phyloP scores from a whole-genome alignment of 371 early-diverging fungal genomes.

The Lichtheimia hyalospora region DNA sequence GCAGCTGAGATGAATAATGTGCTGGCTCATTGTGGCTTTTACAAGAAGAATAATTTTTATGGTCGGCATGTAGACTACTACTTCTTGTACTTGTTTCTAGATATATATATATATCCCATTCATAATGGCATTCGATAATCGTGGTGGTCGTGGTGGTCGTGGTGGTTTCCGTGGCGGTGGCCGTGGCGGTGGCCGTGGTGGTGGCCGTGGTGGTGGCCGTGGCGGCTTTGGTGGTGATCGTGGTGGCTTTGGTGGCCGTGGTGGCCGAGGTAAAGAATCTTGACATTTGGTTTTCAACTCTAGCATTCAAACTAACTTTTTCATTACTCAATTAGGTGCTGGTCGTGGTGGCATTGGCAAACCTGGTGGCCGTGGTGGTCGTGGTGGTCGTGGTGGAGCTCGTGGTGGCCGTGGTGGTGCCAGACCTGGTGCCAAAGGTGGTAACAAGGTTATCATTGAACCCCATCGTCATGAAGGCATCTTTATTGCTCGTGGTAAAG shows the following conservation, averaged over 20 bases:
- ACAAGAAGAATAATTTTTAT: no score
- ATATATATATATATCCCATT: constrained; percentile 6
- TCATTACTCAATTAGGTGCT: constrained; percentile 15
- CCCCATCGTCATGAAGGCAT: constrained; percentile 97
- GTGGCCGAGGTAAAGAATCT: constrained; percentile 12
- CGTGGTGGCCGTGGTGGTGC: constrained; percentile 37
- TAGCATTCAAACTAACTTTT: not conserved
- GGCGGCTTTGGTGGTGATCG: constrained; percentile 52
- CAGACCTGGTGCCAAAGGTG: constrained; percentile 81
- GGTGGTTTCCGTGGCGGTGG: constrained; percentile 54
- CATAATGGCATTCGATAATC: constrained; percentile 24
- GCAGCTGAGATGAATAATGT: no score
- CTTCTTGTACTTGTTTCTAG: not conserved
- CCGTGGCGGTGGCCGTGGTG: constrained; percentile 31
- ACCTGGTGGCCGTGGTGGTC: constrained; percentile 31
- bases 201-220: constrained; percentile 41
- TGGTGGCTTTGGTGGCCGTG: constrained; percentile 29
- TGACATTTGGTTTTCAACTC: not conserved
- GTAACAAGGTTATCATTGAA: constrained; percentile 93
- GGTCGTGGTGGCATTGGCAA: constrained; percentile 21
- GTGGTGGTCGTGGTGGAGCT: constrained; percentile 43
- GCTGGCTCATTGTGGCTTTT: no score
- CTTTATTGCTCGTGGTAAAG: constrained; percentile 98
- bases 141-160: constrained; percentile 52
- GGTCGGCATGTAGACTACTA: no score